Base-by-base conservation (phyloP, 805 yeast species). In the Zygotorulaspora chibaensis region DNA sequence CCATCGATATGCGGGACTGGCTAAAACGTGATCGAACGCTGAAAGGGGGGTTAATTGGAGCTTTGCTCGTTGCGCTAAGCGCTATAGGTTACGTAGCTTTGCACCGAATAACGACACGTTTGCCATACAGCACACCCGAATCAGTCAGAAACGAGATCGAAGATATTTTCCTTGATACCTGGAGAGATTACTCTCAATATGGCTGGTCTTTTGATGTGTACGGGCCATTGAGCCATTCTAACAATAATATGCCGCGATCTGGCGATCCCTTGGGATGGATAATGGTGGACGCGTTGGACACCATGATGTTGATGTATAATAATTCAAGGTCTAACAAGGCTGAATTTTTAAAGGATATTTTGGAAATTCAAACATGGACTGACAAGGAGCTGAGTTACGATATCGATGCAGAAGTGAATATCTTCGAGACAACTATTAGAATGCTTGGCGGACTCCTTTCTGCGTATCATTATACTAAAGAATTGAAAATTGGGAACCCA, bases 361-460 rank as follows among this genome's bases (percentile, higher is more conserved):
- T 63, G 30, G 73, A 77, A 25, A 90, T 95, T 5, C 76, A 79
- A 49, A 61, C 76, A 4, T 90, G 96, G 96, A 84, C 90, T 40
- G 73, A 75, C 39, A 68, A 81, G 45, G 87, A 79, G 41, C 71
- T 90, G 52, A 73, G 72, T 43, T 89, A 87, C 61, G 79, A 81
- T 55, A 78, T 86, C 54, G 85, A 87, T 61, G 78, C 81, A 50
- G 76, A 76, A 29, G 93, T 87, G 35, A 88, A 84, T 60, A 82
- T 88, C 5, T 90, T 90, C 66, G 97, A 89, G 62, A 88, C 96
- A n/a, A 87, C 97, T 5, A 89, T 87, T 52, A 75, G 96, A 61
- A 87, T 90, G 95, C 69, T 90, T 20, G 97, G 97, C 36, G 97
- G 97, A 0, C 71, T 90, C n/a, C 68, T 90, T 40, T 83, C 96